These are phyloP conservation scores for Populus trichocarpa DNA, from an alignment of 441 rosid genomes.

Conservation along the genomic window DNA sequence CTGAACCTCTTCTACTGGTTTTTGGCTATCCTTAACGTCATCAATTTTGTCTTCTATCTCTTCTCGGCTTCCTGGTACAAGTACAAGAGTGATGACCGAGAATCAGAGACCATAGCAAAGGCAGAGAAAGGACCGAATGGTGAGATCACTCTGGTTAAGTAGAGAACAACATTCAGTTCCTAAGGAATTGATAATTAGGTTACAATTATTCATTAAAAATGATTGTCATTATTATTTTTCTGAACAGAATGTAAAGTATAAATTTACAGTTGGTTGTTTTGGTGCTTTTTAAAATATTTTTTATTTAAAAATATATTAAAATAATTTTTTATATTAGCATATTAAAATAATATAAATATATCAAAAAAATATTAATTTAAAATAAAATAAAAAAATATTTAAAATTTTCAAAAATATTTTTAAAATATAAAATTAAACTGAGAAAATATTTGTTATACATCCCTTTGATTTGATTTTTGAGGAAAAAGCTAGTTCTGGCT, in stretches of 20 bases:
- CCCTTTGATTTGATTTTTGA: no score
- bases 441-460: no score
- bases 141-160: background rate
- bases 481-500: no score
- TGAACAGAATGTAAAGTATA: background rate
- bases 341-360: no score
- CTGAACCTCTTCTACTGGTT: slow-evolving; percentile 13
- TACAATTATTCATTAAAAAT: background rate
- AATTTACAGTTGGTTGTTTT: no score
- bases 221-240: background rate
- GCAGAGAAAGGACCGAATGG: background rate
- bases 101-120: background rate
- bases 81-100: slow-evolving; percentile 13
- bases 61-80: slow-evolving; percentile 23
- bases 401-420: no score
- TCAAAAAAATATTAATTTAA: no score
- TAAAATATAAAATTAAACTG: no score
- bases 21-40: slow-evolving; percentile 10
- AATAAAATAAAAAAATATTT: no score
- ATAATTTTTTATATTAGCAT: no score
- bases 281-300: no score
- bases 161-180: background rate
- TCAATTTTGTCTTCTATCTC: slow-evolving; percentile 12
- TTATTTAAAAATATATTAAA: no score
- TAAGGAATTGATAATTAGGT: background rate